Percentiles rank a stretch among this genome's conserved stretches.
Conservation (phyloP, 495 filamentous ascomycete species). For the Aspergillus campestris region DNA sequence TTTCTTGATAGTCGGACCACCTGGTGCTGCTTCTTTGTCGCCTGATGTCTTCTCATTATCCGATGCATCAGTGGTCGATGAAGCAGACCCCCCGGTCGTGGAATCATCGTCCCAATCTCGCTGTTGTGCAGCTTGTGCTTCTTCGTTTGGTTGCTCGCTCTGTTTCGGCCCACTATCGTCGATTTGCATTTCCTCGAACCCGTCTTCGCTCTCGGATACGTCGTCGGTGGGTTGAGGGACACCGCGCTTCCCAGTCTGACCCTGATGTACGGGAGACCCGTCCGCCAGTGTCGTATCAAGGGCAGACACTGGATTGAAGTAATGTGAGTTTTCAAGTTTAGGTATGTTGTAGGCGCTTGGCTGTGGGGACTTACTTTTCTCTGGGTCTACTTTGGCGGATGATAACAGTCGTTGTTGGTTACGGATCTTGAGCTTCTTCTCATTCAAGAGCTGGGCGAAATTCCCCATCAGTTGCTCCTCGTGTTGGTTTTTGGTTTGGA, state of each 20-base stretch:
- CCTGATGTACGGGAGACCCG: constrained; percentile 7
- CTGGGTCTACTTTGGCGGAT: constrained; percentile 47
- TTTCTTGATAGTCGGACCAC: constrained; percentile 7
- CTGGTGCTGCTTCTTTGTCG: neutral
- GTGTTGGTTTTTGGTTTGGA: constrained; percentile 55
- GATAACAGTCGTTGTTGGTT: constrained; percentile 67
- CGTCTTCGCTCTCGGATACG: constrained; percentile 38
- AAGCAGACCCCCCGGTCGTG: constrained; percentile 22
- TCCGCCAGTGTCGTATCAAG: constrained; percentile 14
- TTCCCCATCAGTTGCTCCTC: constrained; percentile 65
- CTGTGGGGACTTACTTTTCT: constrained; percentile 23
- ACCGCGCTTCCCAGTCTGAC: constrained; percentile 38
- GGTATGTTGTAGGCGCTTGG: neutral
- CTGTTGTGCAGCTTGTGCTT: constrained; percentile 33
- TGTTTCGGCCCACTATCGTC: constrained; percentile 26
- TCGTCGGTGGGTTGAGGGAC: constrained; percentile 10
- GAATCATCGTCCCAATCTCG: constrained; percentile 35
- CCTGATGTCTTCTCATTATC: neutral
- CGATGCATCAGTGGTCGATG: neutral
- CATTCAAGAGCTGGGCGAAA: constrained; percentile 65
- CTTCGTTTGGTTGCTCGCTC: constrained; percentile 19
- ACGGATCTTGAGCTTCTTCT: constrained; percentile 86
- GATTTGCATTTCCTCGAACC: constrained; percentile 53
- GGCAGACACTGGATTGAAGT: constrained; percentile 15
- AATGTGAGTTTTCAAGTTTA: neutral